These are phyloP conservation scores for Galerina sulciceps DNA, from an alignment of 768 basidiomycete species.

Conservation along the genomic window DNA sequence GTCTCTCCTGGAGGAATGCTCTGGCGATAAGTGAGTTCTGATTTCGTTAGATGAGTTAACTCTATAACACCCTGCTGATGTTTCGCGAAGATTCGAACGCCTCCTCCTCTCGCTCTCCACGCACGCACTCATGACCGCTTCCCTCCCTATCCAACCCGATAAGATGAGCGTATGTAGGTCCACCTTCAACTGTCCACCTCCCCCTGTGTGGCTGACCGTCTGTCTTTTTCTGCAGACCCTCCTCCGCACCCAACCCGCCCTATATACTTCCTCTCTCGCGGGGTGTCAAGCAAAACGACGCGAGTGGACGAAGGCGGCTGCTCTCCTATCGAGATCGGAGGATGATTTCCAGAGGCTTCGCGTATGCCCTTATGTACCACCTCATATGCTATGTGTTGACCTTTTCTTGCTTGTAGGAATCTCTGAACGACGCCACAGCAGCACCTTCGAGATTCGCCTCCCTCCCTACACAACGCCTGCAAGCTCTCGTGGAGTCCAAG, in stretches of 20 bases:
- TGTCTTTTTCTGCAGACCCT: constrained; percentile 26
- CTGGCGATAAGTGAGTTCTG: constrained; percentile 47
- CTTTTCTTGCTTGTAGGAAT: not conserved
- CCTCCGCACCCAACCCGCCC: constrained; percentile 34
- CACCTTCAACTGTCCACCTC: not conserved
- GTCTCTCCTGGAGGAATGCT: constrained; percentile 58
- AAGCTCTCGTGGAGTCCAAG: constrained; percentile 35
- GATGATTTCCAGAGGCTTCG: constrained; percentile 32
- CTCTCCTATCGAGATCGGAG: constrained; percentile 34
- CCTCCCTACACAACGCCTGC: constrained; percentile 31
- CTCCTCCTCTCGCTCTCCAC: constrained; percentile 56
- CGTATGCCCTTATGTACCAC: constrained; percentile 16
- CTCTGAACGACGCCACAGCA: not conserved
- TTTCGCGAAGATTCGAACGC: constrained; percentile 48
- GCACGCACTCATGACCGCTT: constrained; percentile 45
- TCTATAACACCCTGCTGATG: not conserved
- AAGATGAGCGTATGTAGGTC: constrained; percentile 29
- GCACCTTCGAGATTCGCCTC: constrained; percentile 25
- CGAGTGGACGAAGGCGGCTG: constrained; percentile 42
- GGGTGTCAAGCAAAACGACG: constrained; percentile 33
- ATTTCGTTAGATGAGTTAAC: not conserved
- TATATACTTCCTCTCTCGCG: constrained; percentile 37
- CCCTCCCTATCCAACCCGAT: constrained; percentile 11
- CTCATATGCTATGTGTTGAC: not conserved
- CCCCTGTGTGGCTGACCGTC: not conserved